A percentile compares a stretch with the other conserved stretches of the same genome.
Conservation (phyloP, 2,329 filamentous ascomycete genomes). For the Phialophora expanda region DNA sequence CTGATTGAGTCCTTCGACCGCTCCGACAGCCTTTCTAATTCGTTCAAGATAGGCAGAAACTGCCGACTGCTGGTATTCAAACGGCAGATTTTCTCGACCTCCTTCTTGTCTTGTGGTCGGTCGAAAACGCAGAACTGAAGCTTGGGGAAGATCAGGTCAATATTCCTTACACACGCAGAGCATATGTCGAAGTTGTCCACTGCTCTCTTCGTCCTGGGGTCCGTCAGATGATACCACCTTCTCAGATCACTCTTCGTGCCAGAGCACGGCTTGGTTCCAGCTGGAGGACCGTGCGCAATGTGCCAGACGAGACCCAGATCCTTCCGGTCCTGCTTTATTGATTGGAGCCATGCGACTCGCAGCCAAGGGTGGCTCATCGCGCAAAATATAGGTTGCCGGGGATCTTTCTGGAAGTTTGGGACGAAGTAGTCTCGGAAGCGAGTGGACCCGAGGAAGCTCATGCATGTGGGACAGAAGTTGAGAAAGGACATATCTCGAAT, state of each 20-base stretch:
- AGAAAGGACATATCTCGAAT: conserved; percentile 73
- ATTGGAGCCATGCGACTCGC: conserved; percentile 81
- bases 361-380: conserved; percentile 84
- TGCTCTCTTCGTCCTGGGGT: conserved; percentile 67
- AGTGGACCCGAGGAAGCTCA: conserved; percentile 71
- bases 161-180: conserved; percentile 71
- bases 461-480: conserved; percentile 83
- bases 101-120: conserved; percentile 44
- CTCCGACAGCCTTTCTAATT: conserved; percentile 60
- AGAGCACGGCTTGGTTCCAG: conserved; percentile 63
- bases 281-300: conserved; percentile 65
- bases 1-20: conserved; percentile 45
- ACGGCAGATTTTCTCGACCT: conserved; percentile 66
- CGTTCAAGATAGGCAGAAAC: conserved; percentile 62
- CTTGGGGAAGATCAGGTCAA: conserved; percentile 75
- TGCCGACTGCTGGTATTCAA: conserved; percentile 67
- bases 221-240: conserved; percentile 76
- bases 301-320: conserved; percentile 72
- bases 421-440: conserved; percentile 71
- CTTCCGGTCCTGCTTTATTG: conserved; percentile 69
- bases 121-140: conserved; percentile 52
- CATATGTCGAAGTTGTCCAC: conserved; percentile 78
- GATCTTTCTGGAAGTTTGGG: conserved; percentile 62
- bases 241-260: conserved; percentile 62
- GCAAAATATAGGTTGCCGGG: conserved; percentile 68